A percentile compares a stretch with the other conserved stretches of the same genome.
phyloP scores from a whole-genome alignment of 306 rosid species.

The Hippophae gyantsensis region DNA sequence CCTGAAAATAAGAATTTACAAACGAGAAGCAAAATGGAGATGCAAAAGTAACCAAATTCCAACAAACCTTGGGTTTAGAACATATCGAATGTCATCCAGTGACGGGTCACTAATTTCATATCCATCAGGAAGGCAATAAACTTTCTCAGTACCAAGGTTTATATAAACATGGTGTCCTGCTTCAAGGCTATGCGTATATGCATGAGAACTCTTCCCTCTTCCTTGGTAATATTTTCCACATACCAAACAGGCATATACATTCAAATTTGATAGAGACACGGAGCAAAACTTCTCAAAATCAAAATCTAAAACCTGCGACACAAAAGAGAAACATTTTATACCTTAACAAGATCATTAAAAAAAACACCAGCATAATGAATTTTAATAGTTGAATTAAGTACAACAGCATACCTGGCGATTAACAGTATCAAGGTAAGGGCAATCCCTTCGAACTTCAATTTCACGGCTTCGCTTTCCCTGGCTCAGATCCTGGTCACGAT shows the following conservation, averaged over 20 bases:
- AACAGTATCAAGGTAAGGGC: conserved; percentile 93
- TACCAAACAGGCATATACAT: conserved; percentile 90
- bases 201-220: conserved; percentile 90
- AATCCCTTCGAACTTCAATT: conserved; percentile 83
- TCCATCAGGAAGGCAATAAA: conserved; percentile 95
- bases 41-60: conserved; percentile 10
- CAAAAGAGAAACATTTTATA: neutral
- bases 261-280: conserved; percentile 77
- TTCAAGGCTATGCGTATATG: conserved; percentile 96
- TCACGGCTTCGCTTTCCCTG: conserved; percentile 53
- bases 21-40: neutral
- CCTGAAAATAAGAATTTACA: neutral
- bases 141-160: conserved; percentile 90
- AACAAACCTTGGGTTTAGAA: conserved; percentile 81
- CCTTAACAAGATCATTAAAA: neutral
- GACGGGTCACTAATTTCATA: conserved; percentile 96
- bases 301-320: conserved; percentile 84
- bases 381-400: conserved; percentile 1
- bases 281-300: conserved; percentile 96
- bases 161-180: conserved; percentile 94
- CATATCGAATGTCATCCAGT: conserved; percentile 93
- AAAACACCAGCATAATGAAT: neutral
- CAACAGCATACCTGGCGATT: conserved; percentile 72
- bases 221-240: conserved; percentile 98
- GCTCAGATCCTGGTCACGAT: conserved; percentile 24